Evolutionary conservation across 1,284 basidiomycete species (phyloP), one percentile per base, ranked within the genome.

Genomic region (Cerioporus squamosus): DNA sequence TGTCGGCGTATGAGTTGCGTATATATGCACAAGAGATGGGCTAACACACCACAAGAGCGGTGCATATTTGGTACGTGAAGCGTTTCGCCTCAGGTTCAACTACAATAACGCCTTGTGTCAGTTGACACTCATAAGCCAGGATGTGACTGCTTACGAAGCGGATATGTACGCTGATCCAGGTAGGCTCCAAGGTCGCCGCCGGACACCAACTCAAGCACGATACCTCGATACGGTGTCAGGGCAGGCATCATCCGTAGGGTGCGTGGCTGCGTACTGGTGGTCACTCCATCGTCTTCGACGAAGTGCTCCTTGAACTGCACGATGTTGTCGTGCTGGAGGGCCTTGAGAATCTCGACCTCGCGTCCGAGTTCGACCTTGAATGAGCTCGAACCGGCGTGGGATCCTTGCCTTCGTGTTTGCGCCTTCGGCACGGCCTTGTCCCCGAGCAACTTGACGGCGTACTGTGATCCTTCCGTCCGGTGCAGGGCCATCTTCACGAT

Each of bases 231-330:
- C 26, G 26, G 9, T 9, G 26, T 29, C 6, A 29, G 26, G 5
- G 26, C 26, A 29, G 9, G 26, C 26, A 29, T 29, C 26, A 29
- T 6, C 26, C 26, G 26, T 29, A 29, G 26, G 5, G 2, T 17
- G 12, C 1, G 3, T 9, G 3, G 3, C 5, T 8, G 47, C 82
- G 59, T 61, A 89, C 88, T 88, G 60, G 26, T 29, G 26, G 26
- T 29, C 26, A 95, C 88, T 54, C 84, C 77, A 22, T 78, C 80
- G 6, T 82, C 82, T 44, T 81, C 76, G 44, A 80, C 76, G 66
- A 90, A 95, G 22, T 85, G 85, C 64, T 95, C 91, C 56, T 90
- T 84, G 31, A 94, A 79, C 51, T 84, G 79, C 65, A 91, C 93
- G 38, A 96, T 91, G 67, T 94, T 91, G 4, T 83, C 84, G 67